Percentiles rank a stretch among this genome's conserved stretches.
Conservation (phyloP, 2,329 filamentous ascomycete species). For the Tolypocladium pustulatum region DNA sequence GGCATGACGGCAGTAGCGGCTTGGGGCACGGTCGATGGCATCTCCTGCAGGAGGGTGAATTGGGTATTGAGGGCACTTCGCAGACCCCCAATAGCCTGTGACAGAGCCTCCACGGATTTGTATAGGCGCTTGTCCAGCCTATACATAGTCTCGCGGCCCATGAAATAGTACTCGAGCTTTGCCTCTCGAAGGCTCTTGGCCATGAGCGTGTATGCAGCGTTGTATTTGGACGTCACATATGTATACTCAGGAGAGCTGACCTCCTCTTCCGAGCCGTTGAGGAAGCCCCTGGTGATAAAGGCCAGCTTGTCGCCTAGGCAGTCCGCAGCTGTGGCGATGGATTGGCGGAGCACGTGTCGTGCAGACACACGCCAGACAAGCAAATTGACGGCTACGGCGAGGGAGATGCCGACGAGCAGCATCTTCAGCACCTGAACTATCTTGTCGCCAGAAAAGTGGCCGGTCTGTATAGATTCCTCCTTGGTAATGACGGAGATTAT, state of each 20-base stretch:
- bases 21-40: slow-evolving; percentile 11
- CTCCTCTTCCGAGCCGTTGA: slow-evolving; percentile 73
- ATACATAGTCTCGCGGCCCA: slow-evolving; percentile 72
- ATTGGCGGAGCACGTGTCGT: slow-evolving; percentile 59
- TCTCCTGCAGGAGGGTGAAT: slow-evolving; percentile 70
- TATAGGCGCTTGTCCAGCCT: slow-evolving; percentile 69
- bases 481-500: slow-evolving; percentile 87
- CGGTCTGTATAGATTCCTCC: slow-evolving; percentile 76
- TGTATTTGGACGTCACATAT: slow-evolving; percentile 52
- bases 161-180: slow-evolving; percentile 77
- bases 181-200: slow-evolving; percentile 73
- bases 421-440: slow-evolving; percentile 76
- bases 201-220: slow-evolving; percentile 56
- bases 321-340: slow-evolving; percentile 61
- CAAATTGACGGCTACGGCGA: slow-evolving; percentile 65
- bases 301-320: slow-evolving; percentile 73
- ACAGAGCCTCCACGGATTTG: slow-evolving; percentile 72
- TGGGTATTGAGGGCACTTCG: slow-evolving; percentile 84
- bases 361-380: slow-evolving; percentile 72
- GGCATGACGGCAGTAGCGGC: background rate
- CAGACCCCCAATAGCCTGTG: slow-evolving; percentile 82
- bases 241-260: slow-evolving; percentile 56
- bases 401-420: slow-evolving; percentile 65
- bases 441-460: slow-evolving; percentile 71
- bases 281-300: slow-evolving; percentile 71